Percentiles rank a stretch among this genome's conserved stretches.
phyloP scores from a whole-genome alignment of 768 basidiomycete genomes.

The Mycena floridula region DNA sequence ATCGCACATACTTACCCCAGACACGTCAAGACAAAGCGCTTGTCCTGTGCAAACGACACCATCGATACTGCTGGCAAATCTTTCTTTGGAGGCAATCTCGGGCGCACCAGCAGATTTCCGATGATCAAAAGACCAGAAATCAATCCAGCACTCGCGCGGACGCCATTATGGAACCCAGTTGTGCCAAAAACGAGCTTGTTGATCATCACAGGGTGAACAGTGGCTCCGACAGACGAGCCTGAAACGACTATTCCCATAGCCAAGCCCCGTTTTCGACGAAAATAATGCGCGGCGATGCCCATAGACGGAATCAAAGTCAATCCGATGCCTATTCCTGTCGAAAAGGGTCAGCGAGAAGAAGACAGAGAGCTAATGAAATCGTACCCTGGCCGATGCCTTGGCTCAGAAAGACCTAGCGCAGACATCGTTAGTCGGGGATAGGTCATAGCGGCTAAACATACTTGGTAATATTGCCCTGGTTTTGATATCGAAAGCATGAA shows the following conservation, averaged over 20 bases:
- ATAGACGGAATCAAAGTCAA: slow-evolving; percentile 44
- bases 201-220: slow-evolving; percentile 53
- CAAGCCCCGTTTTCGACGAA: slow-evolving; percentile 30
- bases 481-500: slow-evolving; percentile 43
- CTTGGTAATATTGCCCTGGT: slow-evolving; percentile 17
- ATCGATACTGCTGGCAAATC: slow-evolving; percentile 14
- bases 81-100: slow-evolving; percentile 28
- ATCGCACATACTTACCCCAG: slow-evolving; percentile 23
- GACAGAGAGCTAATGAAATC: slow-evolving; percentile 29
- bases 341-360: too few relatives aligned
- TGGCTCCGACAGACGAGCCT: slow-evolving; percentile 26
- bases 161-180: slow-evolving; percentile 33
- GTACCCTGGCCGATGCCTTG: slow-evolving; percentile 41
- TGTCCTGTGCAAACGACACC: slow-evolving; percentile 22
- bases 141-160: slow-evolving; percentile 32
- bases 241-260: slow-evolving; percentile 34
- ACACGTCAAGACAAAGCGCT: slow-evolving; percentile 20
- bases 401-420: slow-evolving; percentile 16
- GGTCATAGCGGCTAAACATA: neutral
- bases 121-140: slow-evolving; percentile 27
- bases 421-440: slow-evolving; percentile 1
- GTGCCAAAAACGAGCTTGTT: slow-evolving; percentile 36
- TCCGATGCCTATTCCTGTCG: slow-evolving; percentile 44
- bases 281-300: slow-evolving; percentile 40
- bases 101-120: slow-evolving; percentile 27